Conservation (phyloP, 352 stramenopile genomes). For the Phytophthora macrochlamydospora region DNA sequence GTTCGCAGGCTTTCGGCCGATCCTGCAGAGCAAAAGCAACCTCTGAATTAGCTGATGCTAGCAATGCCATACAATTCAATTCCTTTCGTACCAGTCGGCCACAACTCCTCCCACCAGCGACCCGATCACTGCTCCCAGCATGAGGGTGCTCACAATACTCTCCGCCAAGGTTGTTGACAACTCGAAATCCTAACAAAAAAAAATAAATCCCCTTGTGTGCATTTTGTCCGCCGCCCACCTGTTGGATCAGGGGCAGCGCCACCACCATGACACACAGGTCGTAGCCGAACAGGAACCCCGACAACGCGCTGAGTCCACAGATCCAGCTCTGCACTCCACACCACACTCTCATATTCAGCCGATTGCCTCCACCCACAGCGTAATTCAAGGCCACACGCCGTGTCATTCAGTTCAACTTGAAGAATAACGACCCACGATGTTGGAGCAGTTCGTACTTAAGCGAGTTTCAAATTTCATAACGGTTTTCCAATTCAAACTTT, state of each 20-base stretch:
- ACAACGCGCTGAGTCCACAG: slow-evolving; percentile 66
- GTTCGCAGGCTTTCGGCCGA: slow-evolving; percentile 69
- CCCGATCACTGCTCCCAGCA: slow-evolving; percentile 69
- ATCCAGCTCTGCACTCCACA: slow-evolving; percentile 51
- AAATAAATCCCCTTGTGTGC: too few species aligned
- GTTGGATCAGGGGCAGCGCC: slow-evolving; percentile 66
- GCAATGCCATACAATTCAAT: neutral
- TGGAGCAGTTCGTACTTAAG: neutral
- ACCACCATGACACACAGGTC: slow-evolving; percentile 82
- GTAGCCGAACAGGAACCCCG: slow-evolving; percentile 78
- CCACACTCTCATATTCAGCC: slow-evolving; percentile 1
- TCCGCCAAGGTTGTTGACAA: slow-evolving; percentile 58
- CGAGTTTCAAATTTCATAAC: neutral
- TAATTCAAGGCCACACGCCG: slow-evolving; percentile 19
- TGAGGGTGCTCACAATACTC: slow-evolving; percentile 68
- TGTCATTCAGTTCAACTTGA: slow-evolving; percentile 11
- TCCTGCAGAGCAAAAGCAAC: slow-evolving; percentile 19
- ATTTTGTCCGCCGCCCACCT: slow-evolving; percentile 17
- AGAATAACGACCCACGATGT: neutral
- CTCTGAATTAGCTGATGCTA: too few species aligned
- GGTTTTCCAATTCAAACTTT: slow-evolving; percentile 35
- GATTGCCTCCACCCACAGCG: slow-evolving; percentile 2
- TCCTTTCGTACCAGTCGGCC: slow-evolving; percentile 46
- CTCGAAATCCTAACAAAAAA: slow-evolving; percentile 41
- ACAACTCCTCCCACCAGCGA: slow-evolving; percentile 59